Conservation (phyloP, 176 grass and related monocot species). For the Hyparrhenia diplandra region DNA sequence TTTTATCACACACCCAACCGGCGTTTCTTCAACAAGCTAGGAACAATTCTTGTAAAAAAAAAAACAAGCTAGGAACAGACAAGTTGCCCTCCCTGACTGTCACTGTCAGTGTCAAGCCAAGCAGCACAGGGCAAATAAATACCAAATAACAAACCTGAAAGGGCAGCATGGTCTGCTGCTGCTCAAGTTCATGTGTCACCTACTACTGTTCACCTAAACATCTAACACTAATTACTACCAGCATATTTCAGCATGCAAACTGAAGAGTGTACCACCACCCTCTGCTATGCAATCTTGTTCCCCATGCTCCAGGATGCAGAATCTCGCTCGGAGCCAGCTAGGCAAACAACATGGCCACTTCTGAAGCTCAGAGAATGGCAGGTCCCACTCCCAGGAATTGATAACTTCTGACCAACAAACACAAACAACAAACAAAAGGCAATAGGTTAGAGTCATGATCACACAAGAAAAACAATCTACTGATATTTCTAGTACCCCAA, state of each 20-base stretch:
- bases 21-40: too few relatives aligned
- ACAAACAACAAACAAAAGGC: not conserved
- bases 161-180: too few relatives aligned
- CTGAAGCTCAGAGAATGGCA: constrained; percentile 22
- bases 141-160: too few relatives aligned
- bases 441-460: not conserved
- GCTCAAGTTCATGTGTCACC: too few relatives aligned
- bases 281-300: not conserved
- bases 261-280: not conserved
- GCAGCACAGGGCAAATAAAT: not conserved
- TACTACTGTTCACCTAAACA: not conserved
- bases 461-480: not conserved
- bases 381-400: constrained; percentile 35
- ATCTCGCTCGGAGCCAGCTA: not conserved
- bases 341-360: not conserved
- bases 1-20: too few relatives aligned
- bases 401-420: constrained; percentile 17
- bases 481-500: not conserved
- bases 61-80: too few relatives aligned
- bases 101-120: not conserved
- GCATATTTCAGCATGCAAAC: not conserved
- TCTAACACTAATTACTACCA: not conserved
- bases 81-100: too few relatives aligned
- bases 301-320: not conserved
- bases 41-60: too few relatives aligned